phyloP scores from a whole-genome alignment of 257 asterid genomes.

The Ligustrum vulgare region DNA sequence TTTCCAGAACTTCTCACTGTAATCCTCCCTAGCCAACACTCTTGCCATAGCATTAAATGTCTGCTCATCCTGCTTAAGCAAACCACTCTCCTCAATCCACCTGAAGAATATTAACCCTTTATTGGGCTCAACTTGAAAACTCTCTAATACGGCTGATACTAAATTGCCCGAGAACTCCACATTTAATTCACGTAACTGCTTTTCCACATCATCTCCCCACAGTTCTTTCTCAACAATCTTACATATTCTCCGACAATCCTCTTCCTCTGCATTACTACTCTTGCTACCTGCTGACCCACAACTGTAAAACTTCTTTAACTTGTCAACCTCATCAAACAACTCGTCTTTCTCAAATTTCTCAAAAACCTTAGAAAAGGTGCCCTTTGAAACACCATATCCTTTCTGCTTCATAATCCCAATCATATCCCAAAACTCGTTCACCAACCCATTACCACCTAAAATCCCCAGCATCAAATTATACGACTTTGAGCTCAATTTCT shows the following conservation, averaged over 20 bases:
- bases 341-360: slow-evolving; percentile 59
- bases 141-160: slow-evolving; percentile 50
- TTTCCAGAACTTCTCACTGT: slow-evolving; percentile 65
- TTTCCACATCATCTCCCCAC: slow-evolving; percentile 80
- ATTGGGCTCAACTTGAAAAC: slow-evolving; percentile 49
- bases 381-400: slow-evolving; percentile 61
- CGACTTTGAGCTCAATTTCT: slow-evolving; percentile 67
- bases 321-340: slow-evolving; percentile 50
- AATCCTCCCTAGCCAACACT: slow-evolving; percentile 54
- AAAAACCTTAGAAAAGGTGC: slow-evolving; percentile 37
- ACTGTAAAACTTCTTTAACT: slow-evolving; percentile 53
- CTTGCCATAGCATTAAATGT: slow-evolving; percentile 59
- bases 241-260: slow-evolving; percentile 40
- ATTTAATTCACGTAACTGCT: slow-evolving; percentile 42
- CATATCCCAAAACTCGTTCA: slow-evolving; percentile 62
- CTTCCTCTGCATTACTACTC: slow-evolving; percentile 26
- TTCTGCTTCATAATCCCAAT: slow-evolving; percentile 54
- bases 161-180: slow-evolving; percentile 59
- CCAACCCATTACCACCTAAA: slow-evolving; percentile 53
- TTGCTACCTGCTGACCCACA: slow-evolving; percentile 34
- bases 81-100: slow-evolving; percentile 81
- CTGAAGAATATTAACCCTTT: slow-evolving; percentile 76
- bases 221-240: slow-evolving; percentile 48
- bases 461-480: slow-evolving; percentile 64
- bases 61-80: slow-evolving; percentile 49